These are phyloP conservation scores for Diaporthe capsici DNA, from an alignment of 2,329 filamentous ascomycete genomes.

Conservation along the genomic window DNA sequence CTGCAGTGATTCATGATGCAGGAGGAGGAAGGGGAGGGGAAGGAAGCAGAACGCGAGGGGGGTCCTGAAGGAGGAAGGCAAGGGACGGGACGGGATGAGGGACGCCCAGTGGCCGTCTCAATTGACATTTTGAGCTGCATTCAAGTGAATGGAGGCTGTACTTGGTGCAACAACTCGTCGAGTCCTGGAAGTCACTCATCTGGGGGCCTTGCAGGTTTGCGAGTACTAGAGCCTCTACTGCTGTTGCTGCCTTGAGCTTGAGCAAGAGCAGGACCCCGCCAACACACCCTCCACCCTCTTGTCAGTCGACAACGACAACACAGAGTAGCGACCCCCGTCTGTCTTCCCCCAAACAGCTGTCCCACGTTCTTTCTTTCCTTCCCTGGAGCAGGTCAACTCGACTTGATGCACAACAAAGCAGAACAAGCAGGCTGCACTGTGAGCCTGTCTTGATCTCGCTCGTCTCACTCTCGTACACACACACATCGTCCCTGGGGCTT, in stretches of 20 bases:
- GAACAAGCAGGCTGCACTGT: background rate
- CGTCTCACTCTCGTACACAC: background rate
- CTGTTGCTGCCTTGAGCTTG: conserved; percentile 21
- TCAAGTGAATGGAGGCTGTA: conserved; percentile 11
- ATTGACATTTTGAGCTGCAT: background rate
- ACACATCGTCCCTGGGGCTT: background rate
- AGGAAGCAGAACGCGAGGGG: background rate
- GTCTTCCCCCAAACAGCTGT: background rate
- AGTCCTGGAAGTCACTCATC: background rate
- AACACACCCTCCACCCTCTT: background rate
- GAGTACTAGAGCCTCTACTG: background rate
- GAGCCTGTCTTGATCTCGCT: background rate
- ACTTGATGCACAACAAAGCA: background rate
- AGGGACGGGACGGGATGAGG: background rate
- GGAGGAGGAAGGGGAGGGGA: background rate
- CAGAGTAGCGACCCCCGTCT: background rate
- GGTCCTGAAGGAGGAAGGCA: background rate
- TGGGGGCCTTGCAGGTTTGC: background rate
- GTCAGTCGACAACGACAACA: background rate
- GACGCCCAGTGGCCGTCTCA: background rate
- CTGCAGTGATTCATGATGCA: background rate
- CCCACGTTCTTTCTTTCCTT: background rate
- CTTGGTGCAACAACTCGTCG: background rate
- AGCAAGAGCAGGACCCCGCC: background rate
- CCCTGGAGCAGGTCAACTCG: background rate